Base-by-base conservation (phyloP, 805 yeast genomes). In the Hanseniaspora jakobsenii region DNA sequence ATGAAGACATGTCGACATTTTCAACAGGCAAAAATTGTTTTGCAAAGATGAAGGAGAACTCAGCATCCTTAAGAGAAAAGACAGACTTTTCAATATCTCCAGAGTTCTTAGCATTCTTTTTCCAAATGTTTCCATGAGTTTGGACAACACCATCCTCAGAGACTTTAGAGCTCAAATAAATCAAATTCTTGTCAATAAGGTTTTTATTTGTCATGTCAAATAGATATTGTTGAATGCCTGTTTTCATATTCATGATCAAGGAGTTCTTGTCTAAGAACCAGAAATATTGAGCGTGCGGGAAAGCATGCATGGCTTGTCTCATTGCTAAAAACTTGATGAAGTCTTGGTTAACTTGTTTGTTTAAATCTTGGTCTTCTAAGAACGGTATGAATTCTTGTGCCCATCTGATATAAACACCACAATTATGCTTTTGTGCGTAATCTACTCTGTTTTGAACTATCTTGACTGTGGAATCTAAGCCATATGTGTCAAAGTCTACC, bases 221-320 rank as follows among this genome's bases (percentile, higher is more conserved):
- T 35, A 89, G 58, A 51, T 79, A 75, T 18, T 73, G 65, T 37
- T 70, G 63, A 27, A 89, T 55, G 48, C 82, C 75, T 31, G 79
- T 66, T 41, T 72, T 71, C 47, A 75, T 65, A 49, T 83, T 73
- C 84, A 82, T 80, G 47, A 89, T 77, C 42, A 85, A 62, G 0
- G 89, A 76, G 54, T 79, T 76, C 51, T 81, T 73, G 58, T 84
- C 95, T 35, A 91, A 57, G 56, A 77, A 87, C 91, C 96, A 83
- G 56, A 87, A 78, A 68, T 84, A 81, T 58, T 83, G 76, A n/a
- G 95, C 81, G 38, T 78, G 67, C 1, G 97, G 97, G 66, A 86
- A 86, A 0, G 94, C 91, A 59, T 73, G 75, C 79, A 89, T 77
- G n/a, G 97, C 96, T 34, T 87, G 91, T 49, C 93, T 71, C 57